Percentiles rank a stretch among this genome's conserved stretches.
phyloP scores from a whole-genome alignment of 208 protist genomes.

The Leishmania braziliensis region DNA sequence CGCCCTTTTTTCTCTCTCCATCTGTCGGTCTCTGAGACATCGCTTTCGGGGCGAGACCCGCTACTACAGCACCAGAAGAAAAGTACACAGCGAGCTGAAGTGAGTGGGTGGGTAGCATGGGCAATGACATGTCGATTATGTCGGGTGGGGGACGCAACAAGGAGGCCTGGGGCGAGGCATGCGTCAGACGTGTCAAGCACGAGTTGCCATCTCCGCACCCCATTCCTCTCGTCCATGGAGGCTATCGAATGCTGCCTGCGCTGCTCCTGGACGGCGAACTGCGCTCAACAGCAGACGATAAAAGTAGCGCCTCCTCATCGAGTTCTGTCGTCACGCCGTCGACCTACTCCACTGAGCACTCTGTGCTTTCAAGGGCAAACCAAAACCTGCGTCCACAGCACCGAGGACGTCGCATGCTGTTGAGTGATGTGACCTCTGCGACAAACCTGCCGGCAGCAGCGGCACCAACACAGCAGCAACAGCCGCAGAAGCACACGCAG shows the following conservation, averaged over 20 bases:
- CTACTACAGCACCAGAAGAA: not conserved
- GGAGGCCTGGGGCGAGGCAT: not conserved
- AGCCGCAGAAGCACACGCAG: conserved; percentile 22
- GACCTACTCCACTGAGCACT: not conserved
- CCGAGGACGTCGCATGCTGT: not conserved
- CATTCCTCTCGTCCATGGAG: not conserved
- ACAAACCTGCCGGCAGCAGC: not conserved
- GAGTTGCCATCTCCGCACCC: not conserved
- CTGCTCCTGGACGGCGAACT: not conserved
- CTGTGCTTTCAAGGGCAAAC: not conserved
- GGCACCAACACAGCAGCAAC: not conserved
- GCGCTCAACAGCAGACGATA: not conserved
- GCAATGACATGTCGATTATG: not conserved
- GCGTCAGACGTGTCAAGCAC: not conserved
- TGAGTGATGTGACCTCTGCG: not conserved
- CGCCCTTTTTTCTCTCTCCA: no score
- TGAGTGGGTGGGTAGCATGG: not conserved
- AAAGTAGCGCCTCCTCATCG: not conserved
- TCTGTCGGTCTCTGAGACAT: no score
- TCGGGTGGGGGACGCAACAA: not conserved
- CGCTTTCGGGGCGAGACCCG: not conserved
- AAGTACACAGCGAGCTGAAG: not conserved
- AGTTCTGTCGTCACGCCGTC: not conserved
- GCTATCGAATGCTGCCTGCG: not conserved
- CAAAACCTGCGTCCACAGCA: not conserved